Evolutionary conservation across 768 basidiomycete species (phyloP), one percentile per base, ranked within the genome.

Genomic region (Lactarius trivialis): DNA sequence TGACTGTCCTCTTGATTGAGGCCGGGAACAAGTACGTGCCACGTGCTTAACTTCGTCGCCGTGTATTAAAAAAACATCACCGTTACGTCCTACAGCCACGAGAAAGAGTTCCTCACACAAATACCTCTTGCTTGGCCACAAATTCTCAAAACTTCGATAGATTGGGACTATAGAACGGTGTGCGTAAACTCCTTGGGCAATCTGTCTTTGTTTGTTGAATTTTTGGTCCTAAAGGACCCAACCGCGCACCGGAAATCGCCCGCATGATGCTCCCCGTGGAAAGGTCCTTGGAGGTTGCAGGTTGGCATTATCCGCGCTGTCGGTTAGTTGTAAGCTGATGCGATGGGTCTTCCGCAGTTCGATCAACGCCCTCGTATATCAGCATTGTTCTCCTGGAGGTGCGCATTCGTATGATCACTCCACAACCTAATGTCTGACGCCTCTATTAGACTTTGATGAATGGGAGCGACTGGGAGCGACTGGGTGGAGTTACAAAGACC

Each of bases 1-100:
- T 83, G 11, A 75, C 77, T 0, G 82, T 87, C 30, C 73, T 86
- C 11, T 70, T 87, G 1, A 70, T 87, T 1, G 85, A 87, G 70
- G 80, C 85, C 15, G 85, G 85, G 7, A 73, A 74, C 59, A 88
- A 86, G 87, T 85, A 51, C 28, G 72, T 39, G 2, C 15, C 49
- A 36, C 8, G 36, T 21, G 30, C 26, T 37, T 26, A 14, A 2
- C 32, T 50, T 36, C n/a, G 19, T 9, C 12, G 32, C 41, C 4
- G 37, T 21, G n/a, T 43, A 11, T 26, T 19, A 3, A 41, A 19
- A 2, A 30, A 28, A 34, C 39, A 39, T 37, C 36, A n/a, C 50
- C 43, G 48, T 3, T 26, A 17, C 14, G 5, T 50, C 21, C 37
- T 34, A n/a, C 30, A 66, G 65, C 21, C 41, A 66, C 14, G 58